phyloP scores from a whole-genome alignment of 768 basidiomycete species.

The Leccinum sublutescens region DNA sequence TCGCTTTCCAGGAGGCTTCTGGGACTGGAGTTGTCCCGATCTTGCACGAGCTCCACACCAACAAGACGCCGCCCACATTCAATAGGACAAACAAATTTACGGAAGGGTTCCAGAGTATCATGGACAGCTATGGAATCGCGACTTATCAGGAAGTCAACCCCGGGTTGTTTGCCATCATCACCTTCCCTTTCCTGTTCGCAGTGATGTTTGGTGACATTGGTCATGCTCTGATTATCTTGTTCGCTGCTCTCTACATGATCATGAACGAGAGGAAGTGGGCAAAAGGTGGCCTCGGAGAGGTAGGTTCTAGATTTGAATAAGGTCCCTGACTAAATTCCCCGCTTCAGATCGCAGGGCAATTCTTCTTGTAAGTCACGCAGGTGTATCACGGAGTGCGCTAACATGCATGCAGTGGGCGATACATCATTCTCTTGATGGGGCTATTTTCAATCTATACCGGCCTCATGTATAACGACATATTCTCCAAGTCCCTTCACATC shows the following conservation, averaged over 20 bases:
- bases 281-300: conserved; percentile 73
- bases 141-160: conserved; percentile 97
- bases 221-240: conserved; percentile 82
- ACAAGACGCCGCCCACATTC: conserved; percentile 93
- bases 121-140: conserved; percentile 96
- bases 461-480: conserved; percentile 98
- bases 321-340: conserved; percentile 8
- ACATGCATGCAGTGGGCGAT: conserved; percentile 72
- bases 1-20: conserved; percentile 66
- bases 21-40: conserved; percentile 92
- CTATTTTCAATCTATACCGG: conserved; percentile 95
- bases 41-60: conserved; percentile 83
- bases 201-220: conserved; percentile 99
- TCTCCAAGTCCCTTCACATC: conserved; percentile 87
- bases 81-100: conserved; percentile 95
- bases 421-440: conserved; percentile 99
- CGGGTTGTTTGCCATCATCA: conserved; percentile 86
- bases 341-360: conserved; percentile 72
- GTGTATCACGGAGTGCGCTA: conserved; percentile 13
- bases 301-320: conserved; percentile 31
- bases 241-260: conserved; percentile 83
- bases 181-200: conserved; percentile 97
- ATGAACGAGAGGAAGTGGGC: conserved; percentile 77
- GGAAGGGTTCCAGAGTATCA: conserved; percentile 94
- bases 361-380: conserved; percentile 77